Percentiles rank a stretch among this genome's conserved stretches.
Evolutionary conservation across 805 yeast species (phyloP).

Genomic region (Pichia nanzhaoensis): DNA sequence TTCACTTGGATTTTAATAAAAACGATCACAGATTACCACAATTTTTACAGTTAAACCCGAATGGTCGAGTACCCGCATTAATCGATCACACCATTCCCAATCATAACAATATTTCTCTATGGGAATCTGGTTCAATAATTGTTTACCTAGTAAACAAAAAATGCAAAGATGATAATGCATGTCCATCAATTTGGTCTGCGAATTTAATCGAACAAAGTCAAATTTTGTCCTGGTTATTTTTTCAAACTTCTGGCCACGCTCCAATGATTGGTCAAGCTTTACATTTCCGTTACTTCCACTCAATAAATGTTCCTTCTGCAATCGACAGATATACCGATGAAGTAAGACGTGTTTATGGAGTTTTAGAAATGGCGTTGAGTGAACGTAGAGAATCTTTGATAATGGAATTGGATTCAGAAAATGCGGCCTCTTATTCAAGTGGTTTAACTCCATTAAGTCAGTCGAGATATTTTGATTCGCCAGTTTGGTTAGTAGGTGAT

Average conservation of each 20-base stretch:
- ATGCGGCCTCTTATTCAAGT: slow-evolving; percentile 78
- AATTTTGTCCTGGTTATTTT: slow-evolving; percentile 83
- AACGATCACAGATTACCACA: slow-evolving; percentile 94
- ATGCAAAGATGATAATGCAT: slow-evolving; percentile 54
- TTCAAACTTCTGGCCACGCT: slow-evolving; percentile 95
- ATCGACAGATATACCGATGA: slow-evolving; percentile 88
- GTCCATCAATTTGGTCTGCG: slow-evolving; percentile 71
- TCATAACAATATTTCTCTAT: slow-evolving; percentile 63
- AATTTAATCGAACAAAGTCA: slow-evolving; percentile 75
- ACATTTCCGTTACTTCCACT: slow-evolving; percentile 87
- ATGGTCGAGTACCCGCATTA: slow-evolving; percentile 91
- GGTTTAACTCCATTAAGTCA: slow-evolving; percentile 85
- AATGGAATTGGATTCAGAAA: slow-evolving; percentile 82
- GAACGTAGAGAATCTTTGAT: slow-evolving; percentile 85
- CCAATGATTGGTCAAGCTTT: slow-evolving; percentile 98
- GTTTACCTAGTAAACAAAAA: slow-evolving; percentile 70
- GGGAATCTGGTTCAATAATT: slow-evolving; percentile 95
- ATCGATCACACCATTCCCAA: slow-evolving; percentile 64
- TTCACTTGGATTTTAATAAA: slow-evolving; percentile 75
- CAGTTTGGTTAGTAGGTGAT: slow-evolving; percentile 94
- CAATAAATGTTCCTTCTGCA: slow-evolving; percentile 79
- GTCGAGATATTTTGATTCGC: slow-evolving; percentile 82
- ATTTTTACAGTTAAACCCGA: slow-evolving; percentile 89
- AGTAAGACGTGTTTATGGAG: slow-evolving; percentile 89
- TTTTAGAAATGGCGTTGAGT: slow-evolving; percentile 89